phyloP scores from a whole-genome alignment of 495 filamentous ascomycete species.

The Hypoxylon crocopeplum region DNA sequence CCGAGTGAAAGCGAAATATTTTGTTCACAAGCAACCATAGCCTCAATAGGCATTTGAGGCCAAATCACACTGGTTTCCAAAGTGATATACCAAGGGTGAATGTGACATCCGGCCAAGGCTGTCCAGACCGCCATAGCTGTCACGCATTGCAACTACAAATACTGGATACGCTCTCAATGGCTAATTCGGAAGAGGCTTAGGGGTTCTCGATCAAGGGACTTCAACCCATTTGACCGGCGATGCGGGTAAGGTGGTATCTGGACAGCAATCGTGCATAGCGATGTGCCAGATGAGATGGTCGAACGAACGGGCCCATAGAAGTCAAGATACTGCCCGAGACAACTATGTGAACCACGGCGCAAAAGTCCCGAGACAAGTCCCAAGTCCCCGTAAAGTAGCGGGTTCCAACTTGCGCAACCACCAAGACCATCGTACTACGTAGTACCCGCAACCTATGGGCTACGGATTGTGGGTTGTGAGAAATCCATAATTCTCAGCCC shows the following conservation, averaged over 20 bases:
- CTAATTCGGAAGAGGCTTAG: constrained; percentile 2
- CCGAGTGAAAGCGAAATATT: constrained; percentile 8
- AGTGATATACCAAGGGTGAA: neutral
- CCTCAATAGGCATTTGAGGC: too few species aligned
- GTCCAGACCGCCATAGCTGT: constrained; percentile 13
- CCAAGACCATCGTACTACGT: constrained; percentile 13
- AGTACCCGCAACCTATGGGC: neutral
- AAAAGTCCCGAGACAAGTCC: constrained; percentile 31
- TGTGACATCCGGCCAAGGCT: constrained; percentile 11
- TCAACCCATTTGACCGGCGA: constrained; percentile 3
- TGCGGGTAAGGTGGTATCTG: constrained; percentile 5
- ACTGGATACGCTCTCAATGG: neutral
- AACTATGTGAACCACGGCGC: constrained; percentile 20
- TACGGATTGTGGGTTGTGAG: constrained; percentile 2
- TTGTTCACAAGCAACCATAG: constrained; percentile 7
- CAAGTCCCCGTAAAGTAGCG: too few species aligned
- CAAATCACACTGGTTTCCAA: too few species aligned
- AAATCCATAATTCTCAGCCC: constrained; percentile 1
- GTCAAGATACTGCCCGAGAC: constrained; percentile 4
- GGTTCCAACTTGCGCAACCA: too few species aligned
- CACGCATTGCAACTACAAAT: neutral
- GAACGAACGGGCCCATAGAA: neutral
- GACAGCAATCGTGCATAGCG: neutral
- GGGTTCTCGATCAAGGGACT: constrained; percentile 4
- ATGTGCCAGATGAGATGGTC: constrained; percentile 1